These are phyloP conservation scores for Nepenthes gracilis DNA, from an alignment of 148 eudicot species.

Conservation along the genomic window DNA sequence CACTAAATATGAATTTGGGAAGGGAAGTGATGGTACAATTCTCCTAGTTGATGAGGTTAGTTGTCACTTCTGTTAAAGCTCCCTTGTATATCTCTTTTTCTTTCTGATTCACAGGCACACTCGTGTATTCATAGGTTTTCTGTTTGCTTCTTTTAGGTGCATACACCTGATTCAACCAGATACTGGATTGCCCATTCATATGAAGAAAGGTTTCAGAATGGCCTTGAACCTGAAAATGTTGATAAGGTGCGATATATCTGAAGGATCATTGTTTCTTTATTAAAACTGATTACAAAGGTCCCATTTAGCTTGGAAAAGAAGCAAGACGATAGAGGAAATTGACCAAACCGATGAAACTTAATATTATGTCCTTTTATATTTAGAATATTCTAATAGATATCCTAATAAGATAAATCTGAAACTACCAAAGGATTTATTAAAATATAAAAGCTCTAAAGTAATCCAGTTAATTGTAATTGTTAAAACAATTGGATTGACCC, in stretches of 20 bases:
- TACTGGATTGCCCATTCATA: slow-evolving; percentile 87
- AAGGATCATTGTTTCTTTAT: slow-evolving; percentile 1
- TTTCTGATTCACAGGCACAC: background rate
- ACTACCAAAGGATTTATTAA: no score
- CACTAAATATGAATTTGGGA: slow-evolving; percentile 97
- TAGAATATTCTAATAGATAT: no score
- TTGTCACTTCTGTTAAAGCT: background rate
- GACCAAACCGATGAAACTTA: no score
- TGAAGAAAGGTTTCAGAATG: slow-evolving; percentile 50
- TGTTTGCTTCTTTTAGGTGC: slow-evolving; percentile 40
- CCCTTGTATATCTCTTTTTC: background rate
- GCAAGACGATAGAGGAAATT: no score
- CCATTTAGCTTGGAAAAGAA: no score
- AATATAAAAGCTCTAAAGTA: no score
- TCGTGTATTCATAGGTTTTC: background rate
- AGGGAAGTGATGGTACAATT: slow-evolving; percentile 68
- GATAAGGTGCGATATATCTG: slow-evolving; percentile 47
- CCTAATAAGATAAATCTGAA: no score
- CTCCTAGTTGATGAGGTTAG: slow-evolving; percentile 80
- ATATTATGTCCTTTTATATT: no score
- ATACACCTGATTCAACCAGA: slow-evolving; percentile 98
- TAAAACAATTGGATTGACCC: no score
- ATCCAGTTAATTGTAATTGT: no score
- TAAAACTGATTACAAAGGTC: no score
- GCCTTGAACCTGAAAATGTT: slow-evolving; percentile 93